These are phyloP conservation scores for Eimeria zaria DNA, from an alignment of 169 alveolate species.

Conservation along the genomic window DNA sequence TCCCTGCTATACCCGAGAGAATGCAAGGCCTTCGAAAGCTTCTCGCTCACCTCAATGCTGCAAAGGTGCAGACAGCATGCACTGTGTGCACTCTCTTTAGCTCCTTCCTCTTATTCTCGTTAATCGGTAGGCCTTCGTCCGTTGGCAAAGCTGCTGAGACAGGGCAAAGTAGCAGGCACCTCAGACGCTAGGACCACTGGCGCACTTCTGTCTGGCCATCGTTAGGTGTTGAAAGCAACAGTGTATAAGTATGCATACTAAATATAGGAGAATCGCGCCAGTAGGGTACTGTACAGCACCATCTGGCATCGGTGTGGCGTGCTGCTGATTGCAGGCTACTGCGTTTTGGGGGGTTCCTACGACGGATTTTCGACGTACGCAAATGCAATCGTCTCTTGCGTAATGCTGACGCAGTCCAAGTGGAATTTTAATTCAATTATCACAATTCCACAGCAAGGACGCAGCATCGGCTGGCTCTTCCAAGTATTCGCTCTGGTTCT, in stretches of 20 bases:
- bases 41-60: conserved; percentile 48
- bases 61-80: conserved; percentile 64
- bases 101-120: conserved; percentile 47
- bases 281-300: not conserved
- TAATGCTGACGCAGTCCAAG: conserved; percentile 68
- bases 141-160: not conserved
- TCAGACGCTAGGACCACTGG: not conserved
- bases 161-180: not conserved
- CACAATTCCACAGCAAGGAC: conserved; percentile 75
- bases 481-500: conserved; percentile 25
- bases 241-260: no score
- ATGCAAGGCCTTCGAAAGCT: conserved; percentile 74
- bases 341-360: conserved; percentile 68
- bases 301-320: not conserved
- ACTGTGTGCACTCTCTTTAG: conserved; percentile 64
- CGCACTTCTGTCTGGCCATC: not conserved
- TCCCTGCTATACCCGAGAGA: conserved; percentile 70
- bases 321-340: conserved; percentile 58
- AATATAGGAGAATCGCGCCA: no score
- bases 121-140: not conserved
- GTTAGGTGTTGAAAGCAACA: no score
- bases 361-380: conserved; percentile 70
- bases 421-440: conserved; percentile 66
- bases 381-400: conserved; percentile 62
- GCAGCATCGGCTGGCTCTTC: conserved; percentile 74